phyloP scores from a whole-genome alignment of 2,329 filamentous ascomycete genomes.

The Talaromyces amestolkiae region DNA sequence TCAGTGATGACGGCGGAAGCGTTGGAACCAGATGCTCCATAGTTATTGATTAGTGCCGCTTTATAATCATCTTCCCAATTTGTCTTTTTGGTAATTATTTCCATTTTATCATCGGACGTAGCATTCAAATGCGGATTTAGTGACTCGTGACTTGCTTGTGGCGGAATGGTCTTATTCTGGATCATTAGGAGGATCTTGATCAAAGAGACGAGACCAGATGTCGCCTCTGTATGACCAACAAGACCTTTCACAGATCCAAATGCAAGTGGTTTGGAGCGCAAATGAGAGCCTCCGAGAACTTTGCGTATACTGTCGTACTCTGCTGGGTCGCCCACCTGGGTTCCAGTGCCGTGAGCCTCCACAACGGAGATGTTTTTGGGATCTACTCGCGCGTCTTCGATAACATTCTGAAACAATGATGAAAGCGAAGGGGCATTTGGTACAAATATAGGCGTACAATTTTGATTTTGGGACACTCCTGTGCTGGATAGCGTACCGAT shows the following conservation, averaged over 20 bases:
- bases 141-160: constrained; percentile 25
- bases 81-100: constrained; percentile 20
- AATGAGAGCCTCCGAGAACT: constrained; percentile 20
- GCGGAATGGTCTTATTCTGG: constrained; percentile 25
- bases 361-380: constrained; percentile 30
- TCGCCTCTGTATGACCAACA: constrained; percentile 28
- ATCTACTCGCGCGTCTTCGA: constrained; percentile 37
- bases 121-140: constrained; percentile 26
- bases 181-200: constrained; percentile 30
- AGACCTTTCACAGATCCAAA: constrained; percentile 31
- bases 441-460: constrained; percentile 31
- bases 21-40: constrained; percentile 32
- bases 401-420: constrained; percentile 37
- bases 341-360: constrained; percentile 43
- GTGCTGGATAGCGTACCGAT: constrained; percentile 35
- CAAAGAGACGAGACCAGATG: constrained; percentile 26
- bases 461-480: constrained; percentile 34
- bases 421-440: constrained; percentile 36
- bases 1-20: constrained; percentile 30
- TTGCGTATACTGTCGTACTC: constrained; percentile 25
- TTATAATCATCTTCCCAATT: constrained; percentile 19
- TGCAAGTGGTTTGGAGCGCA: constrained; percentile 19
- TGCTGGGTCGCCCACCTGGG: constrained; percentile 29
- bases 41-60: constrained; percentile 30
- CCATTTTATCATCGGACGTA: constrained; percentile 21